Base-by-base conservation (phyloP, 2,329 filamentous ascomycete species). In the Laburnicola sp. region DNA sequence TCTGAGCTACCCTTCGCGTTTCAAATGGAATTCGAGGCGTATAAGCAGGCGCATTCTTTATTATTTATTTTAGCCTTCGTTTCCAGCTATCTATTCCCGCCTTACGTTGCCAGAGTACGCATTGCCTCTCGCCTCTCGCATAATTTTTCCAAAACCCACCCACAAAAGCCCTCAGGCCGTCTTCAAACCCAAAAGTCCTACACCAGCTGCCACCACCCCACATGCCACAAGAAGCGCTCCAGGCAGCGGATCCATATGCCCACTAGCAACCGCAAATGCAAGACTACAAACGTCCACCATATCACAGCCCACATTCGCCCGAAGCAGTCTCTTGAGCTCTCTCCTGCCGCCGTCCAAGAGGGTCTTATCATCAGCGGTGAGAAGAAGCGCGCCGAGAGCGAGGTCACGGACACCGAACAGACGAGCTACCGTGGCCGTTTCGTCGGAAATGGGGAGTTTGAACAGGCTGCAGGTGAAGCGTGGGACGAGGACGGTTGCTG, bases 351-450 rank as follows among this genome's bases (percentile, higher is more conserved):
- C 53, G 41, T 59, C 48, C 2, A 40, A 25, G 11, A 28, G 39
- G 6, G 38, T 51, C 45, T 63, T 59, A 44, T 64, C 58, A 38
- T 63, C 56, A 8, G 61, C 61, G 1, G 61, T 64, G 22, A 54
- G 36, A 16, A 69, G 55, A 6, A 66, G 56, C 42, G 54, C 63
- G 7, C 62, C 65, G 9, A 66, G 32, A 10, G 58, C 51, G 3
- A 53, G 25, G 8, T 66, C 64, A 16, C 64, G 62, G 3, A 49
- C 53, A 28, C 61, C 66, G n/a, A 65, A 54, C 27, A 68, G 53
- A 37, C 63, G 63, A 7, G 56, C 49, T 2, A 65, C 32, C 2
- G 63, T 35, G 1, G 48, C 28, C 4, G 41, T 43, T 23, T 48
- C 47, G 2, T 50, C 48, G 3, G 63, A 53, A 7, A 68, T 43